Percentiles rank a stretch among this genome's conserved stretches.
phyloP scores from a whole-genome alignment of 352 stramenopile genomes.

The Globisporangium nunn region DNA sequence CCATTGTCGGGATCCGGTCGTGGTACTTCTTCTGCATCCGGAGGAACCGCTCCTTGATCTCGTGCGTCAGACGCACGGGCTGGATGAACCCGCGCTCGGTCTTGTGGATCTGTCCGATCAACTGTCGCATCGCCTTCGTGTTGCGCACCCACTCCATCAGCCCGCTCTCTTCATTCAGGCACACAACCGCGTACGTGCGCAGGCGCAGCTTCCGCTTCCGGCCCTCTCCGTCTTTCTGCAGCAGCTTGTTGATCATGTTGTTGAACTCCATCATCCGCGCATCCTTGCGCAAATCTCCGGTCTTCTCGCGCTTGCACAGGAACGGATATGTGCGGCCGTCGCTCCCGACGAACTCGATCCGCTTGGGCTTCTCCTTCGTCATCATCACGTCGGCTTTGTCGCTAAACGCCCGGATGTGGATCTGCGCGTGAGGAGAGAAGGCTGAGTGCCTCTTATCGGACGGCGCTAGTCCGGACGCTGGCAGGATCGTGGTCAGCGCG shows the following conservation, averaged over 20 bases:
- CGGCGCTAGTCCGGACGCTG: constrained; percentile 52
- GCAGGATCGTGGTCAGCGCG: constrained; percentile 65
- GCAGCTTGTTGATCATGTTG: constrained; percentile 98
- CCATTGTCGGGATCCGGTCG: constrained; percentile 74
- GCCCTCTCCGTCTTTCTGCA: constrained; percentile 87
- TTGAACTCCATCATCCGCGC: constrained; percentile 99
- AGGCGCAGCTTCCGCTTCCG: constrained; percentile 91
- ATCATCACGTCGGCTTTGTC: constrained; percentile 94
- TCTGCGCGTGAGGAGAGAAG: constrained; percentile 57
- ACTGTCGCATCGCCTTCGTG: constrained; percentile 91
- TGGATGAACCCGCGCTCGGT: constrained; percentile 82
- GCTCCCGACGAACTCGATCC: constrained; percentile 85
- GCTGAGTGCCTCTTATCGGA: constrained; percentile 41
- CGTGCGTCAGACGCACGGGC: constrained; percentile 61
- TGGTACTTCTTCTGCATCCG: constrained; percentile 86
- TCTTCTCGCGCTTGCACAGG: constrained; percentile 96
- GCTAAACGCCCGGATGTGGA: constrained; percentile 86
- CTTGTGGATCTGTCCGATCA: constrained; percentile 85
- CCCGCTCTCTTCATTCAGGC: constrained; percentile 98
- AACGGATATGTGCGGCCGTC: constrained; percentile 84
- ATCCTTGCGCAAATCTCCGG: constrained; percentile 99
- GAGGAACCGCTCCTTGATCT: constrained; percentile 84
- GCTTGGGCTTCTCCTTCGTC: constrained; percentile 99
- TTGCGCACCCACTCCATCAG: constrained; percentile 99
- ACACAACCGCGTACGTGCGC: constrained; percentile 98